phyloP scores from a whole-genome alignment of 495 filamentous ascomycete species.

The Trichoderma parareesei region DNA sequence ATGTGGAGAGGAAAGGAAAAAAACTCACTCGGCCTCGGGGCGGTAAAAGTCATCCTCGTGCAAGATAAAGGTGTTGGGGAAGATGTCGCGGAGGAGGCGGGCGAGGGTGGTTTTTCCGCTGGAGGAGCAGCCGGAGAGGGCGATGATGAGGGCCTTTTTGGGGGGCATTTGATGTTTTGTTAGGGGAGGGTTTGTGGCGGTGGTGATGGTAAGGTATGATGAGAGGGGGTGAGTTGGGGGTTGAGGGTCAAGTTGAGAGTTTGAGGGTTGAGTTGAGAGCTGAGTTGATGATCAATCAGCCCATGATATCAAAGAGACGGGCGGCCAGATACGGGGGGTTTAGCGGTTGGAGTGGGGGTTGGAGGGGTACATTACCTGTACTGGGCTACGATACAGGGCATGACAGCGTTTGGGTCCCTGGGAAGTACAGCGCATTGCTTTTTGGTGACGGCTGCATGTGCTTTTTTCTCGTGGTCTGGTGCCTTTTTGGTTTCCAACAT shows the following conservation, averaged over 20 bases:
- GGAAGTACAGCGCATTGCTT: not conserved
- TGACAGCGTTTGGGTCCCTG: no score
- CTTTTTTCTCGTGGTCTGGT: not conserved
- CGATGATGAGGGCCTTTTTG: constrained; percentile 52
- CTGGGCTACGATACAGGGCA: no score
- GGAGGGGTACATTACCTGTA: not conserved
- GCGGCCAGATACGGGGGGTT: not conserved
- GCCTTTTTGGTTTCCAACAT: not conserved
- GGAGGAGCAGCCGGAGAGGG: constrained; percentile 66
- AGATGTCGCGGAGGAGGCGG: constrained; percentile 63
- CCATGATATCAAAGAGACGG: no score
- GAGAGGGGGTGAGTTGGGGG: not conserved
- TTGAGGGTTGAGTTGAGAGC: no score
- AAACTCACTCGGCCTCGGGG: constrained; percentile 55
- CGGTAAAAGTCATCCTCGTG: constrained; percentile 93
- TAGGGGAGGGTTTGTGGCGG: not conserved
- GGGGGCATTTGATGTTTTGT: not conserved
- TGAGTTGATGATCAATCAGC: no score
- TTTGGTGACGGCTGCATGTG: not conserved
- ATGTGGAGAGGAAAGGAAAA: constrained; percentile 9
- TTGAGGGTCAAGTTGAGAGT: no score
- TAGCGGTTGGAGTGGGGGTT: not conserved
- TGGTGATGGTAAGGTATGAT: not conserved
- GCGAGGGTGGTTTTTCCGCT: constrained; percentile 77
- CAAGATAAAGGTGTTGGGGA: constrained; percentile 66